phyloP scores from a whole-genome alignment of 1,284 basidiomycete genomes.

The Boletus smithii region DNA sequence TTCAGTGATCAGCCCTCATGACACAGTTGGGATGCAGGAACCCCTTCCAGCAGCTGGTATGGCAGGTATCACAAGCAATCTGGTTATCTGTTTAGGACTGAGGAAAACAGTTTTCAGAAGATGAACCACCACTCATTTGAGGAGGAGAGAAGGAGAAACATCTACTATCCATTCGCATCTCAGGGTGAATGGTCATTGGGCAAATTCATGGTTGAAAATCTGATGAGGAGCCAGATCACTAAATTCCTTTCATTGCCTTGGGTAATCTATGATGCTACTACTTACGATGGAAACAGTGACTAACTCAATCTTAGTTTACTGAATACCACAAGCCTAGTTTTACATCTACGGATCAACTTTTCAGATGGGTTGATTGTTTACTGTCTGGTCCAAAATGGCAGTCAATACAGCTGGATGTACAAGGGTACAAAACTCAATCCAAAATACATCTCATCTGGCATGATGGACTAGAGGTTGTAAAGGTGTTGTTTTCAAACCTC shows the following conservation, averaged over 20 bases:
- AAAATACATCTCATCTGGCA: conserved; percentile 4
- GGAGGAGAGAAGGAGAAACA: not conserved
- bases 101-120: not conserved
- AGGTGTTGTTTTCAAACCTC: not conserved
- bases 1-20: not conserved
- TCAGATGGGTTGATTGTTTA: conserved; percentile 3
- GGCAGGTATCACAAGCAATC: not conserved
- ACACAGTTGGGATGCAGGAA: not conserved
- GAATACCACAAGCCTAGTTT: not conserved
- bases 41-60: not conserved
- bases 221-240: conserved; percentile 2
- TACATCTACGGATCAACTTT: not conserved
- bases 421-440: not conserved
- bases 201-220: conserved; percentile 4
- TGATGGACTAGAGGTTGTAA: conserved; percentile 1
- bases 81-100: not conserved
- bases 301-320: not conserved
- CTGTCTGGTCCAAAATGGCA: conserved; percentile 1
- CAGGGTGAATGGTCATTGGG: conserved; percentile 6
- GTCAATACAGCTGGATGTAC: not conserved
- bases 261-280: not conserved
- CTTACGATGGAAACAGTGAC: not conserved
- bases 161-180: conserved; percentile 1
- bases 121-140: not conserved
- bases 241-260: conserved; percentile 1